Evolutionary conservation across 495 filamentous ascomycete genomes (phyloP).

Genomic region (Geopyxis carbonaria): DNA sequence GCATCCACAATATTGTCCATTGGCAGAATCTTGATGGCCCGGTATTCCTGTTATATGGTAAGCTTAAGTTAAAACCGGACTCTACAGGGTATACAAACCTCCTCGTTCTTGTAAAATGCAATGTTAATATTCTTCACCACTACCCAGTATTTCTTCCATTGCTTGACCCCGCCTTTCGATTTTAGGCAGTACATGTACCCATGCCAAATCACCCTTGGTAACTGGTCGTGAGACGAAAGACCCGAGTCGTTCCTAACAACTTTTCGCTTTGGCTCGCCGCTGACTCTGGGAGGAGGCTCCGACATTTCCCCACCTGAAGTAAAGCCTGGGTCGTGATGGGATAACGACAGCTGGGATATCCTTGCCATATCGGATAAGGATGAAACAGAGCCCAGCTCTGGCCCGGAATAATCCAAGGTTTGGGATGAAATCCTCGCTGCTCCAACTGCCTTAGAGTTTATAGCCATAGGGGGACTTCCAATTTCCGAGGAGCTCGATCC

Average conservation of each 20-base stretch:
- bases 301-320: conserved; percentile 4
- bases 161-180: conserved; percentile 68
- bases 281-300: conserved; percentile 9
- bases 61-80: not conserved
- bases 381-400: conserved; percentile 74
- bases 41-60: conserved; percentile 47
- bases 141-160: conserved; percentile 90
- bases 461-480: conserved; percentile 13
- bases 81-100: conserved; percentile 27
- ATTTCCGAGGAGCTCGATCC: conserved; percentile 33
- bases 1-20: conserved; percentile 72
- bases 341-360: conserved; percentile 29
- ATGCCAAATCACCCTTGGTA: conserved; percentile 70
- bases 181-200: conserved; percentile 76
- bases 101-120: conserved; percentile 82
- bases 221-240: conserved; percentile 21
- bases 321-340: conserved; percentile 12
- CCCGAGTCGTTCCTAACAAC: conserved; percentile 21
- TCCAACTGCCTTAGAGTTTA: conserved; percentile 25
- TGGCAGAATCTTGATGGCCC: conserved; percentile 63
- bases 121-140: conserved; percentile 77
- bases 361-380: conserved; percentile 63
- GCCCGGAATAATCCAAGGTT: conserved; percentile 64
- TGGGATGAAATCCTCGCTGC: conserved; percentile 32
- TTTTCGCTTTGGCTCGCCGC: conserved; percentile 6